These are phyloP conservation scores for Eurotiales sp. DNA, from an alignment of 2,329 filamentous ascomycete genomes.

Conservation along the genomic window DNA sequence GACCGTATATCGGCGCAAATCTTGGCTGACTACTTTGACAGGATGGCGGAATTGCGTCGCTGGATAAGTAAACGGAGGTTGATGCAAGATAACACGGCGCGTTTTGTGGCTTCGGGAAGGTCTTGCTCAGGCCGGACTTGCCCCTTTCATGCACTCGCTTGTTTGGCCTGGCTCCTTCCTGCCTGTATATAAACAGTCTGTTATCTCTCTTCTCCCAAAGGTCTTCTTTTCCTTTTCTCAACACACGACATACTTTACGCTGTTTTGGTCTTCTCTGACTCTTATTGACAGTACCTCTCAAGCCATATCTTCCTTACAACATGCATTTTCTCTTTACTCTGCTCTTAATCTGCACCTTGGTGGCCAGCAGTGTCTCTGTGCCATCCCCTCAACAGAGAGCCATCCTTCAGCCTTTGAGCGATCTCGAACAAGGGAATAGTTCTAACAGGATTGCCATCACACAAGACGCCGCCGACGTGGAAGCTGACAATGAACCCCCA, in stretches of 20 bases:
- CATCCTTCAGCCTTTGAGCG: background rate
- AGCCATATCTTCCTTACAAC: background rate
- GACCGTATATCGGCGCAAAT: background rate
- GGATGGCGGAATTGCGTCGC: background rate
- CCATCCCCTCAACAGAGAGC: background rate
- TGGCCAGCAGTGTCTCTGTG: background rate
- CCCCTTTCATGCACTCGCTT: too few species aligned
- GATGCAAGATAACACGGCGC: too few species aligned
- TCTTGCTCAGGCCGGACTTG: too few species aligned
- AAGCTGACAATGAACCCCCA: background rate
- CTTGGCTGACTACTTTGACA: slow-evolving; percentile 30
- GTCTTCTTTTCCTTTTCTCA: background rate
- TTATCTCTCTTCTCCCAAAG: background rate
- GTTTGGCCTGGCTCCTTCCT: background rate
- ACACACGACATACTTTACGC: background rate
- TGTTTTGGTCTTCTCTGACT: background rate
- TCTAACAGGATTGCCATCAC: slow-evolving; percentile 6
- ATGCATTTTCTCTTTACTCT: slow-evolving; percentile 8
- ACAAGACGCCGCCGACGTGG: background rate
- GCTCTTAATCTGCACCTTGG: background rate
- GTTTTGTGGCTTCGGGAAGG: too few species aligned
- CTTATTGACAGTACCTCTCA: background rate
- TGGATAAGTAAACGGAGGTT: background rate
- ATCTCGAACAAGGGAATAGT: background rate
- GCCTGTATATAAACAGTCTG: background rate